Evolutionary conservation across 179 eudicot species (phyloP), one percentile per base, ranked within the genome.

Genomic region (Beta corolliflora): DNA sequence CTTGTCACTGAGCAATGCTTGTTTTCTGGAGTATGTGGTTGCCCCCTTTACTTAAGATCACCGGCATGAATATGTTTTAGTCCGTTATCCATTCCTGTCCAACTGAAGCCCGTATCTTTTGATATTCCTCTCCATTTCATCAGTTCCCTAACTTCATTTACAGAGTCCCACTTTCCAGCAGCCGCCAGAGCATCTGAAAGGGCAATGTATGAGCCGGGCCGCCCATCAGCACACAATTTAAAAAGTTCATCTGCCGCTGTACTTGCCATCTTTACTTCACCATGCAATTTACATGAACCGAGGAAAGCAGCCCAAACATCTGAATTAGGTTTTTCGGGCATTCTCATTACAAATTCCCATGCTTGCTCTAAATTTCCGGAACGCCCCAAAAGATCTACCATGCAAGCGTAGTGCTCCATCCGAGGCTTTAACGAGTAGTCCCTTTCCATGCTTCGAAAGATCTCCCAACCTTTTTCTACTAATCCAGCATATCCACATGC

Each of bases 381-480:
- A 7, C 96, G 91, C 31, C 99, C 99, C 74, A 94, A 81, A 59
- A 95, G 88, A 90, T 95, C 98, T 63, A 94, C 94, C 97, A 95
- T 87, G 80, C 98, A 95, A 63, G 98, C 92, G 80, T 92, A 95
- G 83, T 94, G 99, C 87, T 94, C 99, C 97, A 94, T 95, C 77
- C 70, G 89, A 75, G 99, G 99, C 83, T 86, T 94, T 90, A 95
- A 71, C 5, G 79, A 85, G 79, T 91, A 94, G 41, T 86, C 87
- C 52, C 87, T 87, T 81, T 90, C 93, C 95, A 94, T 95, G 84
- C 91, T 91, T 21, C 87, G 78, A 77, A 92, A 92, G 25, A 95
- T 92, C 73, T 90, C 88, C 80, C 70, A 70, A 18, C 99, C 99
- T 86, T 86, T 90, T 5, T 69, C 82, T 21, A 95, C 93, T 66